Base-by-base conservation (phyloP, 768 basidiomycete species). In the Phanerodontia chrysosporium region DNA sequence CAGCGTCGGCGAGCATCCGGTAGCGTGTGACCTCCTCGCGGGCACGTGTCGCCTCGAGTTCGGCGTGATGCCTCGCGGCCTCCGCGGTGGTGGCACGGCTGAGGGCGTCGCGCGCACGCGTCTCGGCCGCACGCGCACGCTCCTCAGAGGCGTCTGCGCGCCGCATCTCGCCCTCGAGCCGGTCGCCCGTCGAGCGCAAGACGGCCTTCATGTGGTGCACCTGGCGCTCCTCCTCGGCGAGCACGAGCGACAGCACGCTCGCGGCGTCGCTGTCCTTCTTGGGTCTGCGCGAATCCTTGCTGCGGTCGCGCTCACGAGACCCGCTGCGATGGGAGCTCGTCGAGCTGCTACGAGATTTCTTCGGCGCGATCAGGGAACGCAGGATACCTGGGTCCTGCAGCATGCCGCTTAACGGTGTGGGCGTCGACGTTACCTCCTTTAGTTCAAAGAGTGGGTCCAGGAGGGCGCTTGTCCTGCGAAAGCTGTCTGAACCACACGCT, bases 141-240 rank as follows among this genome's bases (percentile, higher is more conserved):
- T 73, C 62, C 35, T 76, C 77, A 0, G 80, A 80, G 36, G 79
- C 75, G 46, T 81, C 80, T n/a, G 79, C 82, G 49, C 82, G 73
- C 27, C 78, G 77, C 55, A 77, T 80, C 72, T 86, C 85, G 49
- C 77, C 72, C 65, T 86, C 81, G 39, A 89, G 74, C 49, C 78
- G 76, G 54, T 83, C 82, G 21, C 77, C 77, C 4, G 84, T 78
- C 48, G 69, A 71, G 54, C 78, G 75, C 24, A 87, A 76, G 25
- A 83, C 65, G 28, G 76, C 74, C 67, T 84, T 85, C 60, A 85
- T 75, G 57, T 79, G 77, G 57, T 76, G 75, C n/a, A 76, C 75
- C 63, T 84, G 82, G 55, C 78, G 77, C 67, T 86, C 83, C 68
- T 85, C 83, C 59, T 85, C 67, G 62, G 80, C 76, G 27, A 80